Base-by-base conservation (phyloP, 768 basidiomycete genomes). In the Suillus variegatus region DNA sequence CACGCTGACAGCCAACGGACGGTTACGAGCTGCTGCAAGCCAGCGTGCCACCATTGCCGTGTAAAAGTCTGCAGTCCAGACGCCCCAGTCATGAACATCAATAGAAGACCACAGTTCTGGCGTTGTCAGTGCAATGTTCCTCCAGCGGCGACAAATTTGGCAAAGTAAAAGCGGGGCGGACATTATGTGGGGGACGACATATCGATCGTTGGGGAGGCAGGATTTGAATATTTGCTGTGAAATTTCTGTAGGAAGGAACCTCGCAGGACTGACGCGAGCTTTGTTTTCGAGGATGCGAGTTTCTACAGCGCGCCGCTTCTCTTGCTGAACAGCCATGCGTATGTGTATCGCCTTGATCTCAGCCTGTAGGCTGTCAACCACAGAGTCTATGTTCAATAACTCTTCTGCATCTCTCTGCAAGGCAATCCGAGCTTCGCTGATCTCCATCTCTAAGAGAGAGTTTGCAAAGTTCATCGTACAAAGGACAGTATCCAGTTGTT, bases 81-180 rank as follows among this genome's bases (percentile, higher is more conserved):
- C 62, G 22, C 75, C 77, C n/a, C 65, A 67, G 54, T 78, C 77
- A 10, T 62, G 44, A 8, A 78, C 61, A 13, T 71, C 61, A 22
- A 78, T 66, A 56, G 69, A 73, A 12, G 75, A 67, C 77, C 77
- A 78, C 1, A 78, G 63, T 62, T 77, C 74, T 4, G 78, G 74
- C 2, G 78, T 73, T 6, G 68, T 65, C 18, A 72, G 69, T 25
- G 63, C 70, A 63, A 79, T 68, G 7, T 38, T 56, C 51, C 77
- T 68, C 77, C 77, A 78, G 32, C 76, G 69, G 20, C 69, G 76
- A 65, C 77, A 78, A 36, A 78, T 69, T 22, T 71, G 77, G 1
- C 75, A 71, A 46, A 79, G 74, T 46, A 78, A 63, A 9, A 79
- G 63, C 4, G 78, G 78, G 36, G 76, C 75, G 7, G 68, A 64